A percentile compares a stretch with the other conserved stretches of the same genome.
Evolutionary conservation across 495 filamentous ascomycete genomes (phyloP).

Genomic region (Neurospora sp.): DNA sequence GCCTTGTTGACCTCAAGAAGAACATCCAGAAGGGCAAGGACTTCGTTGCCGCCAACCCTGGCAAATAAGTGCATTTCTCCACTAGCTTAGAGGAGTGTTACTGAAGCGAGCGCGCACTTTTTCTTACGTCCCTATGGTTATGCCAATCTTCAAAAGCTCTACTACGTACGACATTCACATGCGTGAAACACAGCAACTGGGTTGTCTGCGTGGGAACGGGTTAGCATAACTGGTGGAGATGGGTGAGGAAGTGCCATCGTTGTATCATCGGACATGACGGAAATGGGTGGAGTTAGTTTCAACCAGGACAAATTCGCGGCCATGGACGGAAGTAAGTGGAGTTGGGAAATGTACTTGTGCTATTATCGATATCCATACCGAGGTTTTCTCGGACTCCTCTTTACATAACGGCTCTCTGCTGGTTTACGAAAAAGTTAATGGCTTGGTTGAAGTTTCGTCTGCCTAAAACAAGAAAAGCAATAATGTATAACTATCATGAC

Average conservation of each 20-base stretch:
- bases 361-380: not conserved
- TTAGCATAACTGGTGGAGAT: not conserved
- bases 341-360: not conserved
- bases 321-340: not conserved
- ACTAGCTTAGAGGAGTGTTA: not conserved
- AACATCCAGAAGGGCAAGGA: slow-evolving; percentile 49
- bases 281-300: not conserved
- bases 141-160: not conserved
- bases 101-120: not conserved
- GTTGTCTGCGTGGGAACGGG: not conserved
- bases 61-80: slow-evolving; percentile 30
- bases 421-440: not conserved
- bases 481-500: not conserved
- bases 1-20: slow-evolving; percentile 80
- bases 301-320: not conserved
- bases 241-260: not conserved
- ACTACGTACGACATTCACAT: not conserved
- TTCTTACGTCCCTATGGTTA: not conserved
- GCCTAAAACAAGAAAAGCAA: not conserved
- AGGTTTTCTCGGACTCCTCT: not conserved
- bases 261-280: not conserved
- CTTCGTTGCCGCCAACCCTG: slow-evolving; percentile 44
- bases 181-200: not conserved
- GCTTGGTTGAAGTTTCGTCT: not conserved
- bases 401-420: no score